Percentiles rank a stretch among this genome's conserved stretches.
Evolutionary conservation across 164 flowering plant species (phyloP).

Genomic region (Piper betle): DNA sequence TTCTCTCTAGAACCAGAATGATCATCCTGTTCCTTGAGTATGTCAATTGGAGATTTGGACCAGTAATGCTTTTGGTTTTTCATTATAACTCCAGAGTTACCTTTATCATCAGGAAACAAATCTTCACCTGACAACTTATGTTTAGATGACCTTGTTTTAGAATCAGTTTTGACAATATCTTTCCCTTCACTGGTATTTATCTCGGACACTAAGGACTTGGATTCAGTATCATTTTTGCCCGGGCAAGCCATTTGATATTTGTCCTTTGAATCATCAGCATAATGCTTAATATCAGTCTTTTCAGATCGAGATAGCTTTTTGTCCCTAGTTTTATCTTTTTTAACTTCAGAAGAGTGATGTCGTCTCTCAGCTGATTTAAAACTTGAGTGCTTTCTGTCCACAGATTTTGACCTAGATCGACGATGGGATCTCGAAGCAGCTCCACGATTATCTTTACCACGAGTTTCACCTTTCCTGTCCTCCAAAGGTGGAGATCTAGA

Average conservation of each 20-base stretch:
- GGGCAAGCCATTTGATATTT: background rate
- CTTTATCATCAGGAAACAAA: background rate
- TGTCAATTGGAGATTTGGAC: background rate
- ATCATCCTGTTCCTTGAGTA: background rate
- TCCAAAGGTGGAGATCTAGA: conserved; percentile 10
- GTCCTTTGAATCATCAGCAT: background rate
- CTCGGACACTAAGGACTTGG: conserved; percentile 7
- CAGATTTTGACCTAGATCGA: conserved; percentile 9
- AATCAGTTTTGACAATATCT: background rate
- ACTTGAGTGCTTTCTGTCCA: background rate
- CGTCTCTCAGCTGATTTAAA: background rate
- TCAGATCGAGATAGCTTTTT: conserved; percentile 5
- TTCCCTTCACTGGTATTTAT: conserved; percentile 1
- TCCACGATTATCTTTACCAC: background rate
- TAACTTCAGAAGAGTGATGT: background rate
- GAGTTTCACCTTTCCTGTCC: background rate
- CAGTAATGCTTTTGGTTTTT: background rate
- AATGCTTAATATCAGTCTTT: background rate
- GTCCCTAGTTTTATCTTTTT: background rate
- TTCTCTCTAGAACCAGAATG: background rate
- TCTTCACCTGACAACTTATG: background rate
- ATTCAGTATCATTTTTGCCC: conserved; percentile 3
- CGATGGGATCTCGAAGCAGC: conserved; percentile 2
- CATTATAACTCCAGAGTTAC: too few relatives aligned
- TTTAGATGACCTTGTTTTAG: background rate